Evolutionary conservation across 2,329 filamentous ascomycete genomes (phyloP), one percentile per base, ranked within the genome.

Genomic region (Exutisphaerella laricina): DNA sequence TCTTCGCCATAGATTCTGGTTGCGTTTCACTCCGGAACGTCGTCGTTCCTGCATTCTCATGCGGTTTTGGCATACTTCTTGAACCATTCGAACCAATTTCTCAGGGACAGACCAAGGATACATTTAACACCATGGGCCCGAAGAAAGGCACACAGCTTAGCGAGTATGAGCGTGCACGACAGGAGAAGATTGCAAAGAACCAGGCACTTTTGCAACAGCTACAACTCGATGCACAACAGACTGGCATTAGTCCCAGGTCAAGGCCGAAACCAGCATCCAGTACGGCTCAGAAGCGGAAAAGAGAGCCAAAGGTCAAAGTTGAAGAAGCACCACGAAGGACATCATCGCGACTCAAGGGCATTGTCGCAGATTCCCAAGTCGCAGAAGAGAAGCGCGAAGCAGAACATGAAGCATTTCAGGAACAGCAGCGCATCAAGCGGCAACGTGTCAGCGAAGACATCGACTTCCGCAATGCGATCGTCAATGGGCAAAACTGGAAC

Each of bases 171-270:
- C 81, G 82, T 57, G 81, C 86, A 54, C 77, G 89, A 0, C 77
- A 87, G 12, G 87, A 88, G 48, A 95, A 95, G 54, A 94, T 94
- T 29, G 86, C 83, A 0, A 82, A 85, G 41, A 92, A 94, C 56
- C 84, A 90, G 64, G 86, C 83, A 61, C 74, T 95, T 0, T 67
- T 96, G 0, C 85, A 85, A 46, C 84, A 88, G 46, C 77, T 94
- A 1, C 82, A 84, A 25, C 70, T 78, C 53, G 77, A 81, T 57
- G 74, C 77, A 2, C 78, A 79, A 2, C 77, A 84, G 1, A 80
- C 86, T 0, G 83, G 84, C n/a, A 70, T 84, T 8, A 85, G 82
- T 35, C 70, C 76, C 1, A 64, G 70, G 14, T 61, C 77, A 1
- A 78, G 77, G 42, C 66, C 74, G 1, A 65, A 70, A 23, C 49